Percentiles rank a stretch among this genome's conserved stretches.
phyloP scores from a whole-genome alignment of 306 rosid species.

The Datisca glomerata region DNA sequence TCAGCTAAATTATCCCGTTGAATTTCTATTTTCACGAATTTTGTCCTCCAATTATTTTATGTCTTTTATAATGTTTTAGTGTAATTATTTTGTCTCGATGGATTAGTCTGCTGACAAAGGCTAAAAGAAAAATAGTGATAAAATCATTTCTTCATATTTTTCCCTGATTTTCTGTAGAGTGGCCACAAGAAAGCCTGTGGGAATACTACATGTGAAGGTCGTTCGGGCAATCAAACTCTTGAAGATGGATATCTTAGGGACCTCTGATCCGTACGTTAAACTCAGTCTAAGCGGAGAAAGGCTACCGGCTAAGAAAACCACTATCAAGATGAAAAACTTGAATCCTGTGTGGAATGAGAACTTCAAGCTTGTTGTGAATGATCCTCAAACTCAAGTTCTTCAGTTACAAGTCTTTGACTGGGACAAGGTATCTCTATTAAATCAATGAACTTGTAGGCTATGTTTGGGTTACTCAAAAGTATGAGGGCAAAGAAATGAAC shows the following conservation, averaged over 20 bases:
- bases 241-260: conserved; percentile 79
- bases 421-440: conserved; percentile 66
- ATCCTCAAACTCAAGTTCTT: conserved; percentile 78
- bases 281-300: conserved; percentile 65
- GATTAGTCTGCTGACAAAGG: no score
- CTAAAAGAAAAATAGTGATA: no score
- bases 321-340: conserved; percentile 63
- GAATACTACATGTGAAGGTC: conserved; percentile 84
- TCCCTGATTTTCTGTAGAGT: conserved; percentile 23
- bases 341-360: conserved; percentile 94
- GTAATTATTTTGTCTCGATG: no score
- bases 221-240: conserved; percentile 63
- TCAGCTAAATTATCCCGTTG: no score
- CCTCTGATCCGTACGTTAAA: conserved; percentile 91
- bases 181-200: conserved; percentile 73
- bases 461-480: no score
- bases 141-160: background rate
- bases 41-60: no score
- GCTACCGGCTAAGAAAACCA: conserved; percentile 64
- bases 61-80: no score
- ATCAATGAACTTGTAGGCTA: no score
- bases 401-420: conserved; percentile 83
- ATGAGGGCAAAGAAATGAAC: no score
- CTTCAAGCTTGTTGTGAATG: conserved; percentile 77
- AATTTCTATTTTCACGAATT: no score